Base-by-base conservation (phyloP, 2,329 filamentous ascomycete genomes). In the Aspergillus ruber region DNA sequence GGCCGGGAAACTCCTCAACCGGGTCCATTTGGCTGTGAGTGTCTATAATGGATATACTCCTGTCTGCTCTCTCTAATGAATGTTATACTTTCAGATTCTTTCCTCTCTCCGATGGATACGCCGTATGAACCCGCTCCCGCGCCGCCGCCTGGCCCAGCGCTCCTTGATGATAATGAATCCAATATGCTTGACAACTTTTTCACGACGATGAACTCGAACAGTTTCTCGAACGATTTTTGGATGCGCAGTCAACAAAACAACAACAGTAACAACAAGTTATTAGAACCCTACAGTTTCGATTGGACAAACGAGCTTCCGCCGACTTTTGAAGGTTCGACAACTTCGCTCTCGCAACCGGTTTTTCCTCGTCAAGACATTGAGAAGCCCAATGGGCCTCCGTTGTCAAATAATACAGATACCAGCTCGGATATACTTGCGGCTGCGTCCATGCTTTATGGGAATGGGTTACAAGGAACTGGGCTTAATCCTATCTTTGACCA, bases 11-110 rank as follows among this genome's bases (percentile, higher is more conserved):
- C 76, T 59, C 74, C 80, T 58, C 69, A 74, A 48, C 74, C 78
- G 54, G 70, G 79, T 62, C 79, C 81, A 33, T 86, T 86, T 75
- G 84, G 83, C 61, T 86, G 83, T 86, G 76, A 58, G 83, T 78
- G 42, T 44, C 38, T 45, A 25, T 15, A 42, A 15, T 39, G 41
- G 29, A 44, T 44, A 33, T 17, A n/a, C 40, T 21, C 43, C 38
- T 46, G 42, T 20, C 2, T 36, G 51, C 40, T 49, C 33, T 49
- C 33, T 47, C 42, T 46, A 25, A 50, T 44, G 40, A 12, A 12
- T 15, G 25, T 25, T 21, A 33, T 44, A 27, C 20, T 18, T 41
- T 20, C 36, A 68, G 66, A 69, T 59, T 59, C 61, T 10, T 63
- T 68, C 39, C 60, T 66, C 44, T 55, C 61, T 1, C 52, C 62